Percentiles rank a stretch among this genome's conserved stretches.
phyloP scores from a whole-genome alignment of 352 stramenopile genomes.

The Phytophthora constricta region DNA sequence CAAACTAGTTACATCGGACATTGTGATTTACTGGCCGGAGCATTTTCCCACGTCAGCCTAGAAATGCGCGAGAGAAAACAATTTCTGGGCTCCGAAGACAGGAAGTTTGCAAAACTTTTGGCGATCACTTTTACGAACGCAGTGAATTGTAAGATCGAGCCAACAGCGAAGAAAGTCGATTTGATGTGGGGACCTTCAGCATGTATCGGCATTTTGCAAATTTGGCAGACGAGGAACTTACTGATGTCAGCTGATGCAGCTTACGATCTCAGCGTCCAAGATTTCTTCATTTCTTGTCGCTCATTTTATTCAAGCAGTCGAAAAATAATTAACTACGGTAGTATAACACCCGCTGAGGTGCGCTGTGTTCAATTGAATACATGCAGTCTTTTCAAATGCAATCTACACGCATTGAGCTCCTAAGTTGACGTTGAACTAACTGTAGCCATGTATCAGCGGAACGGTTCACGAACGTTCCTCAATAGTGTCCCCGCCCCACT shows the following conservation, averaged over 20 bases:
- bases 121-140: background rate
- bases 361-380: no score
- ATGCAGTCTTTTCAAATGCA: no score
- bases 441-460: no score
- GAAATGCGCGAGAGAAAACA: background rate
- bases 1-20: background rate
- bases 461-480: no score
- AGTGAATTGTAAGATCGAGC: background rate
- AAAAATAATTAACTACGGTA: no score
- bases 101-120: background rate
- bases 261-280: no score
- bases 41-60: background rate
- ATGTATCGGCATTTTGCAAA: conserved; percentile 13
- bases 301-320: no score
- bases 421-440: no score
- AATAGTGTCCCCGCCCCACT: background rate
- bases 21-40: background rate
- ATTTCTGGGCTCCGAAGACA: background rate
- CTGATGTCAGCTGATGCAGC: background rate
- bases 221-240: conserved; percentile 6
- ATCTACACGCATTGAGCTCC: no score
- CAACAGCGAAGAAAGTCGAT: background rate
- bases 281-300: no score
- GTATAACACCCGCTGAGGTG: no score
- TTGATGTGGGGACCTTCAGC: background rate